Base-by-base conservation (phyloP, 306 rosid species). In the Rosa rugosa region DNA sequence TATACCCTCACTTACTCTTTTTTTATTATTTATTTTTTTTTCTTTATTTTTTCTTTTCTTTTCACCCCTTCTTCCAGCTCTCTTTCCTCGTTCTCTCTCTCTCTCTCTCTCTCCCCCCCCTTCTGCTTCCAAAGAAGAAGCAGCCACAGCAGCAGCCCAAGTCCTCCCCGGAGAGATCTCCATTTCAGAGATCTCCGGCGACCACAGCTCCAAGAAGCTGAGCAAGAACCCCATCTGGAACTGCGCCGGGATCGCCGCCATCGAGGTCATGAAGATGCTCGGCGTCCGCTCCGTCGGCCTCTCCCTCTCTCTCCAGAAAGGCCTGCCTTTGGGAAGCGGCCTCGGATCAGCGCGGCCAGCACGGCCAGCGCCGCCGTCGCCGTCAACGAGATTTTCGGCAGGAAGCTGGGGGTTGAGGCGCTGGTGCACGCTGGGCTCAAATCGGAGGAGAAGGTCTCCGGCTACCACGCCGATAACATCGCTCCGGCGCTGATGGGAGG, bases 401-500 rank as follows among this genome's bases (percentile, higher is more conserved):
- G 81, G 16, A 86, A 62, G 38, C 67, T 95, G 45, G 70, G 90
- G 4, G 66, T 82, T 0, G 88, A 91, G 41, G 91, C 91, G 16
- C 85, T 95, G 1, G 98, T 91, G 3, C 76, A 84, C 8, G 96
- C 97, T 0, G 88, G 87, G 51, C 76, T 92, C 0, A 95, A 91
- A 71, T 95, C 96, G 11, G 97, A 88, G 75, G 97, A 90, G 85
- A 92, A 85, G 85, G 99, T 95, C 6, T 92, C 98, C 0, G 99
- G 99, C 1, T 95, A 92, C 66, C 99, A 95, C 38, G 97, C 99
- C 1, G 99, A 95, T 72, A 95, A 95, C 47, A 85, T 95, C 36
- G 97, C 91, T 0, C 99, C 97, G n/a, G 91, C 99, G 7, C 86
- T 95, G 81, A 87, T 91, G 99, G 97, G 98, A 1, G 97, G 98